Base-by-base conservation (phyloP, 2,329 filamentous ascomycete species). In the Aureobasidium subglaciale region DNA sequence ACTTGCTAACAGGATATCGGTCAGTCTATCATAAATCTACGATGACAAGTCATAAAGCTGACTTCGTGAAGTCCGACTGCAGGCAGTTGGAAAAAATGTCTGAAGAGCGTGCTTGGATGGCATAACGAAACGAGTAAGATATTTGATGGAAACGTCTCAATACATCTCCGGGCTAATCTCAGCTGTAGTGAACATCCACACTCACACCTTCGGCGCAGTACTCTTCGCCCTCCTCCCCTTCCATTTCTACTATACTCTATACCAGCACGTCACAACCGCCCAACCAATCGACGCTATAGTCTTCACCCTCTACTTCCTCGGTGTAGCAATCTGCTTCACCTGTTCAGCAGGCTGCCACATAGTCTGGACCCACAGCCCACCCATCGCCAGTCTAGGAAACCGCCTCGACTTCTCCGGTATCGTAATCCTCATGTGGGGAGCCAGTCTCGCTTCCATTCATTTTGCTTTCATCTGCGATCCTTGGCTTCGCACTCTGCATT, bases 391-490 rank as follows among this genome's bases (percentile, higher is more conserved):
- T 10, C 48, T 61, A 10, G 55, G 55, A 13, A 61, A 60, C 38
- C 57, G 46, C 24, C 41, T 61, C 4, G 60, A 61, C 37, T 60
- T 48, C 41, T 49, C 22, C 18, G 60, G 59, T 7, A 60, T 61
- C 24, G 57, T 61, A 2, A 43, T 61, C 9, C 55, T 61, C 2
- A 59, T 61, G 57, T 60, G 59, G 59, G 50, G 58, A 41, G 58
- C 60, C 8, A 59, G 56, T 43, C 20, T 61, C 5, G 52, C 60
- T 5, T 61, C 60, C 6, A 57, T 61, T 2, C 55, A 61, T 38
- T 61, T 56, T 30, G 60, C 50, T 2, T 61, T 61, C 40, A 20
- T 48, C 9, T 60, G 57, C 24, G 46, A 60, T 11, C 43, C 56
- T 13, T 24, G 27, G 40, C 34, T 58, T 24, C 52, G 56, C 2